A percentile compares a stretch with the other conserved stretches of the same genome.
Conservation (phyloP, 2,329 filamentous ascomycete genomes). For the Alternaria gansuensis region DNA sequence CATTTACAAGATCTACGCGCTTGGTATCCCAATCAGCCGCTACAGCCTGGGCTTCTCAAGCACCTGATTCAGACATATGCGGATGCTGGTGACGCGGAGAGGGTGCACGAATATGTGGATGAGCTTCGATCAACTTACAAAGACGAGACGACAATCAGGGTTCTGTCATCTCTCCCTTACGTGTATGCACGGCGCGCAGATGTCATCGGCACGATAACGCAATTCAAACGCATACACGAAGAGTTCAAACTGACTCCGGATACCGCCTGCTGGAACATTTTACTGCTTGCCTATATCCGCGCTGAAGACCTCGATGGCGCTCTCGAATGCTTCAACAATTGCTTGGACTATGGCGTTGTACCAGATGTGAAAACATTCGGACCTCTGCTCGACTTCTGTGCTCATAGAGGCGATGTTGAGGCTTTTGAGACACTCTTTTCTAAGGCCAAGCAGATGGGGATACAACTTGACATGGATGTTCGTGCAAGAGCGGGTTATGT, state of each 20-base stretch:
- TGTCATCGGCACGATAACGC: slow-evolving; percentile 63
- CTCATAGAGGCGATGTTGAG: slow-evolving; percentile 75
- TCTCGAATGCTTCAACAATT: slow-evolving; percentile 68
- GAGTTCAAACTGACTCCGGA: slow-evolving; percentile 67
- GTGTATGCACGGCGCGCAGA: slow-evolving; percentile 76
- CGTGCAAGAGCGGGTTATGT: slow-evolving; percentile 61
- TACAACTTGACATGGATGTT: slow-evolving; percentile 35
- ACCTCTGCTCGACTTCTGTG: slow-evolving; percentile 76
- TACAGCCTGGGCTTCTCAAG: slow-evolving; percentile 33
- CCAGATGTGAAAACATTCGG: slow-evolving; percentile 74
- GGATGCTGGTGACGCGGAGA: slow-evolving; percentile 43
- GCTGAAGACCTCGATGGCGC: slow-evolving; percentile 73
- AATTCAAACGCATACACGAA: slow-evolving; percentile 69
- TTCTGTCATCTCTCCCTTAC: slow-evolving; percentile 63
- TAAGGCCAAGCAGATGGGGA: slow-evolving; percentile 62
- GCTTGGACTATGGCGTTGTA: slow-evolving; percentile 60
- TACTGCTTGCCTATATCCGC: slow-evolving; percentile 75
- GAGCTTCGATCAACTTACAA: slow-evolving; percentile 31
- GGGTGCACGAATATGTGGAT: slow-evolving; percentile 47
- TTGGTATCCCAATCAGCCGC: slow-evolving; percentile 33
- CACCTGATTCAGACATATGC: slow-evolving; percentile 45
- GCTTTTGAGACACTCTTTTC: slow-evolving; percentile 72
- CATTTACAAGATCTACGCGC: slow-evolving; percentile 40
- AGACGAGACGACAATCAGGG: slow-evolving; percentile 20
- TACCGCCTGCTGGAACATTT: slow-evolving; percentile 74